Evolutionary conservation across 495 filamentous ascomycete genomes (phyloP), one percentile per base, ranked within the genome.

Genomic region (Aspergillus bertholletiae): DNA sequence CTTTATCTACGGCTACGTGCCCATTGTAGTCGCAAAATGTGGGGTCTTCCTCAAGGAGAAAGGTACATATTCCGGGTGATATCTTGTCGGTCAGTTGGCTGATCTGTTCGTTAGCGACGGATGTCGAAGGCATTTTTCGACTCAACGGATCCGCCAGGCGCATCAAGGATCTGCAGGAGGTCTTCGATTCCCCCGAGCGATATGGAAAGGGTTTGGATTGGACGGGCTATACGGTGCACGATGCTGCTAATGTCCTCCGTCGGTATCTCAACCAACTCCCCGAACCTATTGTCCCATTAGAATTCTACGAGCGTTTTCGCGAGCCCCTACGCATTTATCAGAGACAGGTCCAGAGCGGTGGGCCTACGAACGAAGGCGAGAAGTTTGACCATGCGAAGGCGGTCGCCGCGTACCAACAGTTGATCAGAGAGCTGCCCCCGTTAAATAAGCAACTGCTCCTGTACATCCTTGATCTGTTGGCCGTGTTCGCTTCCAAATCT

Each of bases 1-100:
- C 69, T 97, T 94, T 67, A 96, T 97, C 23, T 99, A 99, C 70
- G 94, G 94, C 60, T 99, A 99, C 68, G 92, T 99, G 5, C 94
- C 94, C 9, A 97, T 99, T 59, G 93, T 99, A 44, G 93, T 99
- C 35, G 94, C 94, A 5, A 99, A 99, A 71, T 99, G 94, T 70
- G 94, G 94, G 45, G 92, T 99, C 1, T 99, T 90, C 63, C 72
- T 99, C 58, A 99, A 99, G 68, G 94, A 99, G 69, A 97, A 96
- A 86, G 94, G 94, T 96, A 64, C 57, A 82, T 37, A 51, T 57
- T 6, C 41, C 9, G 1, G 28, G n/a, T 18, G 12, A 8, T 9
- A 27, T 26, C n/a, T 20, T 17, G 5, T 18, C 17, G 40, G 37
- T 46, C 30, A 26, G 30, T 45, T 23, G n/a, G 20, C 46, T 51